A percentile compares a stretch with the other conserved stretches of the same genome.
These are phyloP conservation scores for Cladosporium velox DNA, from an alignment of 2,329 filamentous ascomycete genomes.

Conservation along the genomic window DNA sequence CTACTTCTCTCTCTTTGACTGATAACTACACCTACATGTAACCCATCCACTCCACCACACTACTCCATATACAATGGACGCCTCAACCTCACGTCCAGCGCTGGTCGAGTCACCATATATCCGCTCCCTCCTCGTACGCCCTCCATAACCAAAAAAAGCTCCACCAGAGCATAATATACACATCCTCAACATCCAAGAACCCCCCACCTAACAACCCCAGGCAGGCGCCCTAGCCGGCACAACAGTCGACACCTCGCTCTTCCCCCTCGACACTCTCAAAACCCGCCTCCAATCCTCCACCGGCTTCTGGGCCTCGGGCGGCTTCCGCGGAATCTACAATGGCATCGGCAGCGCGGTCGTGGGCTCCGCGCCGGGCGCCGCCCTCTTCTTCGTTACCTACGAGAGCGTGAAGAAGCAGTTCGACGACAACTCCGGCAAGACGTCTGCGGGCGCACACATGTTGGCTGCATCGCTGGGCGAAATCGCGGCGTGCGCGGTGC, in stretches of 20 bases:
- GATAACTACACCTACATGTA: background rate
- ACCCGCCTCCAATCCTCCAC: conserved; percentile 85
- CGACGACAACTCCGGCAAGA: conserved; percentile 21
- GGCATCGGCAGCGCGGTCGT: conserved; percentile 87
- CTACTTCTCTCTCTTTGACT: background rate
- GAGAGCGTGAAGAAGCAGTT: conserved; percentile 33
- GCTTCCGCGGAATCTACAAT: conserved; percentile 88
- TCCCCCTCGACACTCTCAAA: conserved; percentile 97
- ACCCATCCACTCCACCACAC: background rate
- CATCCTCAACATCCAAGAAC: conserved; percentile 4
- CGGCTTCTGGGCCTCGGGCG: conserved; percentile 79
- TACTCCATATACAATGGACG: conserved; percentile 6
- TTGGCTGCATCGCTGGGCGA: conserved; percentile 82
- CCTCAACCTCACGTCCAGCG: conserved; percentile 1
- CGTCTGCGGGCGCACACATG: conserved; percentile 64
- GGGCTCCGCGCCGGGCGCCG: conserved; percentile 88
- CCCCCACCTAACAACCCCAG: conserved; percentile 40
- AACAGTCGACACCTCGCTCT: conserved; percentile 94
- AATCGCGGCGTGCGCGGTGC: conserved; percentile 84
- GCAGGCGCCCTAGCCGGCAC: conserved; percentile 91
- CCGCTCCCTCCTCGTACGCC: conserved; percentile 49
- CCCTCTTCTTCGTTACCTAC: conserved; percentile 76
- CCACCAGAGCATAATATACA: conserved; percentile 3
- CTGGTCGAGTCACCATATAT: conserved; percentile 50
- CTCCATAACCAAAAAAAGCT: conserved; percentile 1